phyloP scores from a whole-genome alignment of 768 basidiomycete species.

The Gloeophyllum trabeum region DNA sequence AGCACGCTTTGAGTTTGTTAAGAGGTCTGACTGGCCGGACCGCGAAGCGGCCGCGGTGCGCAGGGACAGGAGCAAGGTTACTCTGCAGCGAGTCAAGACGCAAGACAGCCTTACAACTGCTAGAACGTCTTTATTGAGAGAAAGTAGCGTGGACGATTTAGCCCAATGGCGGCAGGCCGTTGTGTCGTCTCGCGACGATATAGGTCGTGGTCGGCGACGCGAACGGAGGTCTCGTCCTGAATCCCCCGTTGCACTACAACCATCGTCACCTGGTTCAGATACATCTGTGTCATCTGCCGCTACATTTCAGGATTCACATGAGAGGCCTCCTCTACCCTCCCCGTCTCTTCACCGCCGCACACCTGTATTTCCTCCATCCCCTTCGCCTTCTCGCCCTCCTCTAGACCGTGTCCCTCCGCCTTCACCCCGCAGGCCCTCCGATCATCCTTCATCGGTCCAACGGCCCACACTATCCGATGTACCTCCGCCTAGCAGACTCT shows the following conservation, averaged over 20 bases:
- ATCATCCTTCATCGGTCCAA: no score
- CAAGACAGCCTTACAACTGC: conserved; percentile 28
- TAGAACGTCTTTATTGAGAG: conserved; percentile 30
- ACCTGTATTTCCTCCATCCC: conserved; percentile 41
- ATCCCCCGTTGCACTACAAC: not conserved
- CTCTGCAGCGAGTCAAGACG: conserved; percentile 43
- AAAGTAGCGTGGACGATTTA: conserved; percentile 33
- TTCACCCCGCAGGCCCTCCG: conserved; percentile 11
- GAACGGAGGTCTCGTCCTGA: conserved; percentile 24
- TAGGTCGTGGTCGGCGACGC: conserved; percentile 48
- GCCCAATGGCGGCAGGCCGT: conserved; percentile 49
- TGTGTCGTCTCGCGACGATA: conserved; percentile 26
- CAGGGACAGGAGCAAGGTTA: conserved; percentile 55
- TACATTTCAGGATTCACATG: conserved; percentile 15
- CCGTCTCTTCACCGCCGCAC: conserved; percentile 30
- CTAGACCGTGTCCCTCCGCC: conserved; percentile 3
- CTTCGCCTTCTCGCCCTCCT: conserved; percentile 33
- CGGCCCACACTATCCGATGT: conserved; percentile 5
- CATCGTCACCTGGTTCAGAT: conserved; percentile 3
- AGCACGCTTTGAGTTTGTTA: conserved; percentile 71
- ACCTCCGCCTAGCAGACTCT: conserved; percentile 6
- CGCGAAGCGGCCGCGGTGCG: conserved; percentile 62
- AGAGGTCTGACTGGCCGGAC: conserved; percentile 79
- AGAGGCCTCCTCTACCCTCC: conserved; percentile 17
- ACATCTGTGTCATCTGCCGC: conserved; percentile 11